Conservation (phyloP, 2,329 filamentous ascomycete genomes). For the Huntiella moniliformis region DNA sequence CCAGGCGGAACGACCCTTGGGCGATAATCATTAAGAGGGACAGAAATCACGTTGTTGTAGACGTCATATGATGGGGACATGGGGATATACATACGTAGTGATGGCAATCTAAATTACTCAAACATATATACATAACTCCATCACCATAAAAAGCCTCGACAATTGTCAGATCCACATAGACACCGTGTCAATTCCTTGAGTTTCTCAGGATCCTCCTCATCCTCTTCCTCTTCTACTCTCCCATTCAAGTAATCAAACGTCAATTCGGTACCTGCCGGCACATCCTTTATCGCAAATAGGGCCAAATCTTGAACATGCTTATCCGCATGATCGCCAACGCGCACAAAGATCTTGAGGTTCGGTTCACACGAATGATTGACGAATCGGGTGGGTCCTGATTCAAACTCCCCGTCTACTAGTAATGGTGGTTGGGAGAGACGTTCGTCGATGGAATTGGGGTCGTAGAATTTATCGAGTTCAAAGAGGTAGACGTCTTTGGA, state of each 20-base stretch:
- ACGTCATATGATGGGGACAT: no score
- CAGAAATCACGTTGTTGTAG: no score
- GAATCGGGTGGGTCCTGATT: constrained; percentile 61
- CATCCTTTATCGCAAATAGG: constrained; percentile 52
- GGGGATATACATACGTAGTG: neutral
- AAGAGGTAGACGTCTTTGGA: constrained; percentile 68
- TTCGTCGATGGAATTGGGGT: constrained; percentile 35
- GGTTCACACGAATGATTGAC: constrained; percentile 71
- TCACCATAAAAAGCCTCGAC: constrained; percentile 51
- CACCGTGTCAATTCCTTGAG: constrained; percentile 36
- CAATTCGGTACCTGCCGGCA: constrained; percentile 46
- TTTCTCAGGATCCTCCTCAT: constrained; percentile 21
- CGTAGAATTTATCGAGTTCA: constrained; percentile 60
- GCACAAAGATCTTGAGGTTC: constrained; percentile 61
- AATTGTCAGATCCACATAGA: constrained; percentile 45
- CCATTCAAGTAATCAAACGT: constrained; percentile 67
- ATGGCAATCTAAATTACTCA: neutral
- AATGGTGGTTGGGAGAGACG: constrained; percentile 36
- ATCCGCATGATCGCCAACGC: constrained; percentile 59
- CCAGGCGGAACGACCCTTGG: no score
- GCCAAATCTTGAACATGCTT: constrained; percentile 58
- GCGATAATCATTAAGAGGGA: no score
- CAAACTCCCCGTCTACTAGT: constrained; percentile 53
- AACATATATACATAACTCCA: no score
- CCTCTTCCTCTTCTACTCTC: constrained; percentile 31